phyloP scores from a whole-genome alignment of 495 filamentous ascomycete species.

The Pseudotulostoma volvatum region DNA sequence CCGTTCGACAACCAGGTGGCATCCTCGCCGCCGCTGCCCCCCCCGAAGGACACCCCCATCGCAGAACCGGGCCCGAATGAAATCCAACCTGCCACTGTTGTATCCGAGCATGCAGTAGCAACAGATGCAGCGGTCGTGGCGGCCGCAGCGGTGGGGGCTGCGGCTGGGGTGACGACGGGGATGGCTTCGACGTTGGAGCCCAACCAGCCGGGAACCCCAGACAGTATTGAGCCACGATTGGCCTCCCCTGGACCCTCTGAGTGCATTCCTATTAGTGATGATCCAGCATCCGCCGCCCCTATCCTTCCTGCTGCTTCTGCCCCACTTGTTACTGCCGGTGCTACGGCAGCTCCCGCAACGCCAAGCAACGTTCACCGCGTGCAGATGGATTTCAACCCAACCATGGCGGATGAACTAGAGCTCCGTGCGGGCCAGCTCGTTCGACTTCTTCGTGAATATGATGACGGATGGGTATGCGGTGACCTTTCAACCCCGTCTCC shows the following conservation, averaged over 20 bases:
- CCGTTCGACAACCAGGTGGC: constrained; percentile 37
- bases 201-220: background rate
- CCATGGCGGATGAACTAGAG: constrained; percentile 77
- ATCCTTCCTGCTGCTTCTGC: constrained; percentile 18
- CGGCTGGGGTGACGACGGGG: constrained; percentile 18
- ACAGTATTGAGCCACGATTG: no score
- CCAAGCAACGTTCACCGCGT: constrained; percentile 66
- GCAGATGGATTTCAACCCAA: constrained; percentile 88
- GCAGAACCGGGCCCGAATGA: no score
- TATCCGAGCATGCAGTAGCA: no score
- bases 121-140: constrained; percentile 3
- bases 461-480: constrained; percentile 93
- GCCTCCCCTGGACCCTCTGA: no score
- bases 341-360: constrained; percentile 20
- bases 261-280: no score
- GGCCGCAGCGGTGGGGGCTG: constrained; percentile 25
- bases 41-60: constrained; percentile 1
- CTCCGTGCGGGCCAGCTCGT: constrained; percentile 68
- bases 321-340: constrained; percentile 18
- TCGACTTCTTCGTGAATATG: constrained; percentile 84
- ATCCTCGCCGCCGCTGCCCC: constrained; percentile 14
- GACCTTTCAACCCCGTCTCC: background rate
- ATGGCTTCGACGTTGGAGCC: constrained; percentile 6
- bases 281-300: no score
- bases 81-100: no score